phyloP scores from a whole-genome alignment of 2,329 filamentous ascomycete species.

The Claviceps spartinae region DNA sequence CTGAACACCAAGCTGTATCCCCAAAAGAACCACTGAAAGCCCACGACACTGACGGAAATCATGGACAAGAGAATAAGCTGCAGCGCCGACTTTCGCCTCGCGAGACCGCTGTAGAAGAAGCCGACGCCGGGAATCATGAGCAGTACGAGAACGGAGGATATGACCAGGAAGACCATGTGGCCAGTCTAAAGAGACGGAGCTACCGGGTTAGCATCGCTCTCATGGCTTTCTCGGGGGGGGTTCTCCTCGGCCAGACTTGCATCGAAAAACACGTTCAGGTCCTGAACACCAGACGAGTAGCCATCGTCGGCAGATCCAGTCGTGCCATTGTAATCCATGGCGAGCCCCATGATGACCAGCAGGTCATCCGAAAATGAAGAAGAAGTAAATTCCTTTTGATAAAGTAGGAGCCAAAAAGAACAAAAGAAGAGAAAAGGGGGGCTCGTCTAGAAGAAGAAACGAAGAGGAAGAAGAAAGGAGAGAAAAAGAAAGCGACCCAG shows the following conservation, averaged over 20 bases:
- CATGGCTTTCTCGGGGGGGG: neutral
- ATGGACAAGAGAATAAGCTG: constrained; percentile 77
- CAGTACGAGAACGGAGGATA: constrained; percentile 64
- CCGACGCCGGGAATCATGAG: constrained; percentile 91
- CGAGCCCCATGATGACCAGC: constrained; percentile 12
- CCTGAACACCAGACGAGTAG: constrained; percentile 37
- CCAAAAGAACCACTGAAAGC: constrained; percentile 96
- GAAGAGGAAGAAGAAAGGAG: neutral
- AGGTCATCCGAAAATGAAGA: neutral
- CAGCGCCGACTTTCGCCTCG: constrained; percentile 76
- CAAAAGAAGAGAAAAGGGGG: no score
- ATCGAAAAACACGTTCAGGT: constrained; percentile 79
- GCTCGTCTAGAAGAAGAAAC: neutral
- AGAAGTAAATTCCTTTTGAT: no score
- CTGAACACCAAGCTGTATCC: constrained; percentile 80
- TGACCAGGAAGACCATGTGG: constrained; percentile 71
- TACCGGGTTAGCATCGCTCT: neutral
- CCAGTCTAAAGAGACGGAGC: constrained; percentile 41
- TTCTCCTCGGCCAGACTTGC: constrained; percentile 28
- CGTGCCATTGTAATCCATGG: constrained; percentile 36
- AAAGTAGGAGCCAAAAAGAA: no score
- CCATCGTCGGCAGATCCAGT: constrained; percentile 34
- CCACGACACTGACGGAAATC: constrained; percentile 65
- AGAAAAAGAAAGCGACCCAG: neutral
- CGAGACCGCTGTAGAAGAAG: constrained; percentile 88